These are phyloP conservation scores for Arthrinium puccinioides DNA, from an alignment of 2,329 filamentous ascomycete genomes.

Conservation along the genomic window DNA sequence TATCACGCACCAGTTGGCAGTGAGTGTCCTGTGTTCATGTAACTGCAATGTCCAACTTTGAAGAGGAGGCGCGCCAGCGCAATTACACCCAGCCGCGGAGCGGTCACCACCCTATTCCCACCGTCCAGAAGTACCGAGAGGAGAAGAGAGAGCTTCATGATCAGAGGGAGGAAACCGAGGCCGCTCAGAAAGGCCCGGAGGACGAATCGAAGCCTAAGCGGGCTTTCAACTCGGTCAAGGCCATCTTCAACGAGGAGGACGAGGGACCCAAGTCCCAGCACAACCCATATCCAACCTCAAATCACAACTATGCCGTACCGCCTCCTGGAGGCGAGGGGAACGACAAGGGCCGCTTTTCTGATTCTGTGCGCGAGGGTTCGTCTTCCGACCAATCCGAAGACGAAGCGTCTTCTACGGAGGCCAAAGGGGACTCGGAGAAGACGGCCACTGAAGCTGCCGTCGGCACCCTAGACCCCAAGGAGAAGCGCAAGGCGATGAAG, in stretches of 20 bases:
- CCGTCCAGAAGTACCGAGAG: slow-evolving; percentile 39
- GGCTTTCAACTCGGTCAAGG: slow-evolving; percentile 27
- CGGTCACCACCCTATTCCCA: slow-evolving; percentile 26
- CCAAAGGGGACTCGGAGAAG: slow-evolving; percentile 7
- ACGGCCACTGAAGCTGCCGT: slow-evolving; percentile 29
- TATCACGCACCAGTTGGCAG: neutral
- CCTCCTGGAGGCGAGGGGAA: slow-evolving; percentile 8
- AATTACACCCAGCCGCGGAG: neutral
- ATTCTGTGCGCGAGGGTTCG: slow-evolving; percentile 6
- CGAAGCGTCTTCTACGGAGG: neutral
- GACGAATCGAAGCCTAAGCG: slow-evolving; percentile 26
- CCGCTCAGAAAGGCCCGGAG: slow-evolving; percentile 24
- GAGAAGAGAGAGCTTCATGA: slow-evolving; percentile 36
- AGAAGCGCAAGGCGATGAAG: slow-evolving; percentile 42
- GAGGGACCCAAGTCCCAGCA: slow-evolving; percentile 14
- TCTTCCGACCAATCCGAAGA: neutral
- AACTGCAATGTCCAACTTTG: neutral
- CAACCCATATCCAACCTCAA: slow-evolving; percentile 28
- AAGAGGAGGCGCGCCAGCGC: neutral
- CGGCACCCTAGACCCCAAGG: slow-evolving; percentile 32
- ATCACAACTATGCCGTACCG: slow-evolving; percentile 19
- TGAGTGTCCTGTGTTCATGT: neutral
- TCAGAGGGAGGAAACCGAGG: slow-evolving; percentile 25
- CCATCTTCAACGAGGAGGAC: slow-evolving; percentile 27
- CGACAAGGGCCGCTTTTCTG: slow-evolving; percentile 10